Evolutionary conservation across 495 filamentous ascomycete genomes (phyloP), one percentile per base, ranked within the genome.

Genomic region (Lophium mytilinum): DNA sequence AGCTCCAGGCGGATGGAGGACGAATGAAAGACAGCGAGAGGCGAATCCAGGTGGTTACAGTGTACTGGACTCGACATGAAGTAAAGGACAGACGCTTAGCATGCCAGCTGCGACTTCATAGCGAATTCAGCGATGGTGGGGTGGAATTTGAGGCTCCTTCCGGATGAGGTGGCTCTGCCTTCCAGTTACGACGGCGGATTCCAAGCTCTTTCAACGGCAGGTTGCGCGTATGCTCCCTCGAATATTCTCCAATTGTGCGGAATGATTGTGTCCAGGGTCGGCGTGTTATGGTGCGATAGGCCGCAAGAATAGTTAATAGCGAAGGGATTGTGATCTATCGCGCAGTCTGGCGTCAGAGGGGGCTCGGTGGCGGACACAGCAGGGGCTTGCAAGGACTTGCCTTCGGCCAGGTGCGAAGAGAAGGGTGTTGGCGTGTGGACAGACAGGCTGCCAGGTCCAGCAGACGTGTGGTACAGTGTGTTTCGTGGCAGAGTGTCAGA

Each of bases 51-150:
- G 24, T 12, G 39, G 18, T n/a, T 15, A 43, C 24, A 43, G 36
- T 24, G 14, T n/a, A 30, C n/a, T 7, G 15, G 18, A 43, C 12
- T 54, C 37, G 52, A 37, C 43, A 34, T 34, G 17, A 36, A 51
- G 40, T 37, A 34, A 57, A 24, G 9, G 45, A 52, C 17, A 35
- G 49, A 24, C 53, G 39, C 52, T 48, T 64, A 64, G 50, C 53
- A 53, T 53, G 46, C 61, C 57, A 57, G 45, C 18, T 54, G 53
- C 42, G 35, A 30, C 40, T 41, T 57, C 61, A 64, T 64, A 45
- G 46, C 57, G 61, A 37, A 37, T 35, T 15, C 21, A 40, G 45
- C 19, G 43, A 47, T 55, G 24, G 42, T 30, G 19, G 15, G 17
- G 11, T 33, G 45, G 2, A n/a, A 24, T 48, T 24, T n/a, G 43